Percentiles rank a stretch among this genome's conserved stretches.
Conservation (phyloP, 2,329 filamentous ascomycete species). For the Talaromyces amestolkiae region DNA sequence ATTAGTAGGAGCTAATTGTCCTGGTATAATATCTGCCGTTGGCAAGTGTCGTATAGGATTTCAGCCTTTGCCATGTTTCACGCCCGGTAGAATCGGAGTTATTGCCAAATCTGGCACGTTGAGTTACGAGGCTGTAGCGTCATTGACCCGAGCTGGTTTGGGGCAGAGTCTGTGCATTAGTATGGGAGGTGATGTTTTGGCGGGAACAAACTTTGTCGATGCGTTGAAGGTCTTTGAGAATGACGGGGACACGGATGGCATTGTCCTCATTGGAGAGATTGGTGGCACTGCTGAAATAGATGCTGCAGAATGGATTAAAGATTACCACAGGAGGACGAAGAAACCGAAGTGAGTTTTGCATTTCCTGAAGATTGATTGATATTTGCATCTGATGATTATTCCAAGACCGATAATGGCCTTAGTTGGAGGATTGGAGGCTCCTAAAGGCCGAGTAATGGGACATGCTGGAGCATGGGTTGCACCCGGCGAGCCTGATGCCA, state of each 20-base stretch:
- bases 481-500: constrained; percentile 62
- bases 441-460: constrained; percentile 68
- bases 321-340: constrained; percentile 57
- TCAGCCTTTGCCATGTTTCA: constrained; percentile 71
- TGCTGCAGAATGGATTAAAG: constrained; percentile 70
- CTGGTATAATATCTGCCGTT: constrained; percentile 73
- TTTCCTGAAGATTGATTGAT: too few species aligned
- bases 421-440: constrained; percentile 65
- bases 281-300: constrained; percentile 68
- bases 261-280: constrained; percentile 70
- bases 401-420: constrained; percentile 68
- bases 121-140: constrained; percentile 75
- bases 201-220: constrained; percentile 72
- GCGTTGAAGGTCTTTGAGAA: constrained; percentile 64
- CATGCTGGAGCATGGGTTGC: constrained; percentile 73
- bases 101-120: constrained; percentile 78
- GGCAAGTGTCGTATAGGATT: constrained; percentile 71
- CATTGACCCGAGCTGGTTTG: constrained; percentile 68
- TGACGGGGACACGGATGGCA: constrained; percentile 67
- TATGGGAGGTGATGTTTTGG: constrained; percentile 72
- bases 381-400: not conserved
- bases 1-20: constrained; percentile 76
- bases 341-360: constrained; percentile 60
- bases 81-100: constrained; percentile 67
- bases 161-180: constrained; percentile 76